Conservation (phyloP, 768 basidiomycete genomes). For the Termitomyces sp. region DNA sequence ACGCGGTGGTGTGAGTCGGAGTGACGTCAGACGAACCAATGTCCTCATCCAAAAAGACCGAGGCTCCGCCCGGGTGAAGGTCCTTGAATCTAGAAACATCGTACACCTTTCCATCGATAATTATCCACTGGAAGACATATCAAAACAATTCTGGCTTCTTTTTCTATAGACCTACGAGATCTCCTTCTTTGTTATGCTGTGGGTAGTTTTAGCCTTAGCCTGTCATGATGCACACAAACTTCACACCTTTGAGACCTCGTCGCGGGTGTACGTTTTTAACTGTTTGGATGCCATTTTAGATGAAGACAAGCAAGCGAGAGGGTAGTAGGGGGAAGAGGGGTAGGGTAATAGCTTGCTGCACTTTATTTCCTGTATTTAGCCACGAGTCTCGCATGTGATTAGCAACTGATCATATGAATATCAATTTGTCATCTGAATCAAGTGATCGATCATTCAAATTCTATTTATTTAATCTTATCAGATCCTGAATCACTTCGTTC, state of each 20-base stretch:
- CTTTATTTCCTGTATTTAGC: no score
- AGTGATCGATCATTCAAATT: no score
- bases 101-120: conserved; percentile 83
- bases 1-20: not conserved
- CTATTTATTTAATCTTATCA: no score
- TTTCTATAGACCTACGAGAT: conserved; percentile 43
- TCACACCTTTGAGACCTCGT: conserved; percentile 41
- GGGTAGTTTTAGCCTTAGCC: not conserved
- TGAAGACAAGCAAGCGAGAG: not conserved
- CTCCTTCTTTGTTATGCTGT: conserved; percentile 74
- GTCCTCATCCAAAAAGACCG: conserved; percentile 73
- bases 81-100: conserved; percentile 78
- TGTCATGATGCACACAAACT: not conserved
- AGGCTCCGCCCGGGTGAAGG: conserved; percentile 83
- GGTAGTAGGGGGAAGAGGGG: no score
- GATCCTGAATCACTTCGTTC: not conserved
- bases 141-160: not conserved
- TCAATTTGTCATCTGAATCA: no score
- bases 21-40: conserved; percentile 48
- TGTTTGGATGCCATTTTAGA: conserved; percentile 31
- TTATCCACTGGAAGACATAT: conserved; percentile 55
- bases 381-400: conserved; percentile 10
- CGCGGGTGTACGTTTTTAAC: conserved; percentile 33
- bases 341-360: not conserved
- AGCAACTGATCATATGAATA: not conserved